Percentiles rank a stretch among this genome's conserved stretches.
Conservation (phyloP, 2,329 filamentous ascomycete species). For the Daldinia sp. region DNA sequence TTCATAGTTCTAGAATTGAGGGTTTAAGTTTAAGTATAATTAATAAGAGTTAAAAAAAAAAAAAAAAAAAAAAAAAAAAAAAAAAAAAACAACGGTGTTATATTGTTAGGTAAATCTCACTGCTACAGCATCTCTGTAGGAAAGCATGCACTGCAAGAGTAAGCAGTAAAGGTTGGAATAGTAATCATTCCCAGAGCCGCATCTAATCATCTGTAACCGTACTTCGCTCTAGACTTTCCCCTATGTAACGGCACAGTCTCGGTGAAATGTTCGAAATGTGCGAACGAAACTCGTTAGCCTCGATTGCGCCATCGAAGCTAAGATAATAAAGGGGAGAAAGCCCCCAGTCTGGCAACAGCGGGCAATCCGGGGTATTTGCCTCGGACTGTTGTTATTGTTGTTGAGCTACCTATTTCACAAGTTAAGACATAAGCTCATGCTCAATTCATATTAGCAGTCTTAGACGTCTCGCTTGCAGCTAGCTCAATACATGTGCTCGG, state of each 20-base stretch:
- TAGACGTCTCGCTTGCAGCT: neutral
- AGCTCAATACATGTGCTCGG: neutral
- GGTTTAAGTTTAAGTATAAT: neutral
- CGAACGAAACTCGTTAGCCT: constrained; percentile 28
- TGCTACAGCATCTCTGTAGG: neutral
- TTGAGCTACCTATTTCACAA: neutral
- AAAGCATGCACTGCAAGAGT: neutral
- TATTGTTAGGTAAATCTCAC: neutral
- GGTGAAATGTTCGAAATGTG: constrained; percentile 31
- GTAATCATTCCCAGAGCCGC: neutral
- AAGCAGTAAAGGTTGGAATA: constrained; percentile 1
- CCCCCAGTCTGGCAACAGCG: neutral
- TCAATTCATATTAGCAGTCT: neutral
- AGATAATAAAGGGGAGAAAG: constrained; percentile 16
- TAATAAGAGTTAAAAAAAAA: neutral
- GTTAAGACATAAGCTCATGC: neutral
- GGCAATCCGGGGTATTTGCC: constrained; percentile 20
- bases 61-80: too few relatives aligned
- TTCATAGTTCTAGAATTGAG: neutral
- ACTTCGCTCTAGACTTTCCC: neutral
- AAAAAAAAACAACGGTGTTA: constrained; percentile 8
- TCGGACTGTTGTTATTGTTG: neutral
- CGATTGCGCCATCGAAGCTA: constrained; percentile 35
- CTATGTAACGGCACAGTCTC: constrained; percentile 32
- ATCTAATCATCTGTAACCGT: neutral